These are phyloP conservation scores for Fraxinus sp. DNA, from an alignment of 305 asterid species.

Conservation along the genomic window DNA sequence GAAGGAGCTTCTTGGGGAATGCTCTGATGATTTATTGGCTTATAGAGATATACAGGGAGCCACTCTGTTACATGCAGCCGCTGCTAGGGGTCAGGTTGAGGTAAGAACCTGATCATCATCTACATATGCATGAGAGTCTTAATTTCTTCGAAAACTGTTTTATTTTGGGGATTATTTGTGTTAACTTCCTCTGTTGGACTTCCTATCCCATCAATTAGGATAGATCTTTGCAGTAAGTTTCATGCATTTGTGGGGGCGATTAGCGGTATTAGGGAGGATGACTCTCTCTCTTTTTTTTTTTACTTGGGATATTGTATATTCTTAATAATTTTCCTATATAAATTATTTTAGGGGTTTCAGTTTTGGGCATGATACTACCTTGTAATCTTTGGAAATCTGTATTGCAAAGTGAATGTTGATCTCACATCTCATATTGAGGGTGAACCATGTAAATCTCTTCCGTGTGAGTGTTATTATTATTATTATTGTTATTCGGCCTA, in stretches of 20 bases:
- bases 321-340: background rate
- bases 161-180: background rate
- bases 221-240: background rate
- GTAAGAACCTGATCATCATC: constrained; percentile 32
- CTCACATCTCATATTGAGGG: background rate
- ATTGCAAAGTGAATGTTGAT: background rate
- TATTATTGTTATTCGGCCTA: background rate
- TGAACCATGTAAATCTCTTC: background rate
- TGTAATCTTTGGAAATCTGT: background rate
- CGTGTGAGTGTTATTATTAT: background rate
- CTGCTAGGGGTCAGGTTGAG: constrained; percentile 87
- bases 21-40: constrained; percentile 55
- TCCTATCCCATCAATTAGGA: background rate
- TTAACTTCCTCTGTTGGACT: background rate
- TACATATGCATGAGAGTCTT: background rate
- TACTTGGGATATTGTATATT: background rate
- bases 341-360: background rate
- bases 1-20: constrained; percentile 67
- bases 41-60: constrained; percentile 77
- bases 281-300: too few species aligned
- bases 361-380: background rate
- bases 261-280: background rate
- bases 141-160: background rate
- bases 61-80: constrained; percentile 80
- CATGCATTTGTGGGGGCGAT: background rate